Conservation (phyloP, 495 filamentous ascomycete species). For the Letharia lupina region DNA sequence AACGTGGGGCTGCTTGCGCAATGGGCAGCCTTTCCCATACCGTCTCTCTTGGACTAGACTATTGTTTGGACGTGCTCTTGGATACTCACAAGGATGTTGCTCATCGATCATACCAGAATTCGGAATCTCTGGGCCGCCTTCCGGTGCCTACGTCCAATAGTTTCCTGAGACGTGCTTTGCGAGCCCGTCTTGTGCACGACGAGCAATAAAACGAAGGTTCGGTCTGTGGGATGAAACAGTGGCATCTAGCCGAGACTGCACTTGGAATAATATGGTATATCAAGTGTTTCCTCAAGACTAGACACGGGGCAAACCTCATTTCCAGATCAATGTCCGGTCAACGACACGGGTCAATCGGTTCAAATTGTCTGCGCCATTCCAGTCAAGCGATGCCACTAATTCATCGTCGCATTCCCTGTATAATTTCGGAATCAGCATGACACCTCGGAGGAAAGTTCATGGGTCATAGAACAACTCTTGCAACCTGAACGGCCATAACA, state of each 20-base stretch:
- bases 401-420: constrained; percentile 10
- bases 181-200: neutral
- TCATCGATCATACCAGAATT: neutral
- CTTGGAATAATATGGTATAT: neutral
- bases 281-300: neutral
- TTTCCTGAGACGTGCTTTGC: neutral
- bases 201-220: neutral
- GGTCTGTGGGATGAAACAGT: neutral
- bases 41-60: neutral
- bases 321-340: neutral
- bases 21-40: neutral
- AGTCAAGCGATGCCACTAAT: neutral
- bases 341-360: neutral
- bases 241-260: neutral
- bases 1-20: neutral
- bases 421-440: neutral
- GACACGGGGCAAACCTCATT: neutral
- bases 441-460: neutral
- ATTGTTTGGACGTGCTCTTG: neutral
- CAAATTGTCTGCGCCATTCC: neutral
- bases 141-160: neutral
- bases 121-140: neutral
- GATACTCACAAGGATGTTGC: neutral
- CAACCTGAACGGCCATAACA: too few species aligned
- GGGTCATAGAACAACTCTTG: neutral